These are phyloP conservation scores for Coniella vitis DNA, from an alignment of 2,329 filamentous ascomycete species.

Conservation along the genomic window DNA sequence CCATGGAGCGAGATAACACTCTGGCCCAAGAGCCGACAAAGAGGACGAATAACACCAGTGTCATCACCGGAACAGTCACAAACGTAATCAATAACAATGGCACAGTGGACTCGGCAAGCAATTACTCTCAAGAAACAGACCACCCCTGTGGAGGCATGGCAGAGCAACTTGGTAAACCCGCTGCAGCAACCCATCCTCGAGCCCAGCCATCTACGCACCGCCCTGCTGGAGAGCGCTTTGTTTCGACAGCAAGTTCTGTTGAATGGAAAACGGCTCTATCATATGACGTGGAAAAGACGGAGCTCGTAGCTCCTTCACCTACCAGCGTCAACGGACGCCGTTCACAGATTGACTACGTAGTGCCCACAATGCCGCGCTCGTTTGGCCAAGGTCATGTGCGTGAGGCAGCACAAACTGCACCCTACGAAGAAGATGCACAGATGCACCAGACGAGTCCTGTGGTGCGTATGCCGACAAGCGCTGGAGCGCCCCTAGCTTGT, in stretches of 20 bases:
- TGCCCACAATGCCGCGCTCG: conserved; percentile 20
- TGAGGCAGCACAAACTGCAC: conserved; percentile 31
- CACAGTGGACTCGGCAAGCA: conserved; percentile 37
- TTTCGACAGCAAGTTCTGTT: conserved; percentile 38
- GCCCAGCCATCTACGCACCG: conserved; percentile 24
- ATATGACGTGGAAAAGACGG: conserved; percentile 30
- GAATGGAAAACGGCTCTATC: conserved; percentile 37
- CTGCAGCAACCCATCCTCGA: neutral
- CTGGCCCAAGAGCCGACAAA: neutral
- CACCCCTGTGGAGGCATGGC: conserved; percentile 9
- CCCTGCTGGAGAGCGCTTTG: conserved; percentile 26
- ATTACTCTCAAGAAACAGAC: conserved; percentile 37
- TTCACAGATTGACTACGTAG: conserved; percentile 21
- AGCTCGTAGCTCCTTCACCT: conserved; percentile 18
- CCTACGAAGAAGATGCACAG: conserved; percentile 22
- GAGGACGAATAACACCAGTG: conserved; percentile 3
- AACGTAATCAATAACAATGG: conserved; percentile 30
- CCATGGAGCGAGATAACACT: conserved; percentile 28
- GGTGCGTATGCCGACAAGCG: conserved; percentile 17
- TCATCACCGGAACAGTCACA: conserved; percentile 21
- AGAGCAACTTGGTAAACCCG: conserved; percentile 3
- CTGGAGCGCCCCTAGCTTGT: conserved; percentile 17
- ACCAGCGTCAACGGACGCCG: conserved; percentile 21
- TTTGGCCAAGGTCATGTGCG: conserved; percentile 26
- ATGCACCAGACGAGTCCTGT: conserved; percentile 9